Conservation (phyloP, 2,329 filamentous ascomycete genomes). For the Aspergillus cejpii region DNA sequence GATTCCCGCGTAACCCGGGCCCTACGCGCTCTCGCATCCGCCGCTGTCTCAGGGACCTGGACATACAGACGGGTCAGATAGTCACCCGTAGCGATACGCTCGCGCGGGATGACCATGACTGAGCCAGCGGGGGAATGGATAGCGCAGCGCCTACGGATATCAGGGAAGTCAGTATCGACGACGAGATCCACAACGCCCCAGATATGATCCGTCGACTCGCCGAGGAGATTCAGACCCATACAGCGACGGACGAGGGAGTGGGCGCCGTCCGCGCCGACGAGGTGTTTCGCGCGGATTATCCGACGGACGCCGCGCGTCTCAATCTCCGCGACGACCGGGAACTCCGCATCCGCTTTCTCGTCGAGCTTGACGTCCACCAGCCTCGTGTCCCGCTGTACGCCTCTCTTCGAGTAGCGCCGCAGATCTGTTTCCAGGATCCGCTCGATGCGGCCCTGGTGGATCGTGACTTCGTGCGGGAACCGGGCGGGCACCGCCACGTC, state of each 20-base stretch:
- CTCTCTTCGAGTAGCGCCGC: slow-evolving; percentile 51
- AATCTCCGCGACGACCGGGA: slow-evolving; percentile 31
- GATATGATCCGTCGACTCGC: slow-evolving; percentile 63
- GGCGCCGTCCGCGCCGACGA: slow-evolving; percentile 66
- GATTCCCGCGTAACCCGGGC: slow-evolving; percentile 57
- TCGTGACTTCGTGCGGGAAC: slow-evolving; percentile 62
- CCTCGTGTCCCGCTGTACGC: slow-evolving; percentile 59
- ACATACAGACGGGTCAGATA: slow-evolving; percentile 64
- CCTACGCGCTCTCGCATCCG: slow-evolving; percentile 55
- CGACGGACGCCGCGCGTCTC: slow-evolving; percentile 25
- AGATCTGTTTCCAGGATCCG: slow-evolving; percentile 62
- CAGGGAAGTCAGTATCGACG: slow-evolving; percentile 65
- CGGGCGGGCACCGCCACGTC: slow-evolving; percentile 59
- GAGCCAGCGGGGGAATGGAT: slow-evolving; percentile 69
- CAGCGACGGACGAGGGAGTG: slow-evolving; percentile 59
- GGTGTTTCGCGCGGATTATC: slow-evolving; percentile 57
- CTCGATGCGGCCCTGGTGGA: slow-evolving; percentile 68
- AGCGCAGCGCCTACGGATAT: slow-evolving; percentile 73
- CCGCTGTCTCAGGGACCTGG: slow-evolving; percentile 36
- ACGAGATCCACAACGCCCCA: slow-evolving; percentile 74
- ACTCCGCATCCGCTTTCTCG: slow-evolving; percentile 40
- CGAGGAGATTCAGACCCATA: slow-evolving; percentile 48
- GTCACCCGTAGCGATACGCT: slow-evolving; percentile 54
- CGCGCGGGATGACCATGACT: slow-evolving; percentile 72
- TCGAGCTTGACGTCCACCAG: slow-evolving; percentile 57